Conservation (phyloP, 257 asterid genomes). For the Solanum dulcamara region DNA sequence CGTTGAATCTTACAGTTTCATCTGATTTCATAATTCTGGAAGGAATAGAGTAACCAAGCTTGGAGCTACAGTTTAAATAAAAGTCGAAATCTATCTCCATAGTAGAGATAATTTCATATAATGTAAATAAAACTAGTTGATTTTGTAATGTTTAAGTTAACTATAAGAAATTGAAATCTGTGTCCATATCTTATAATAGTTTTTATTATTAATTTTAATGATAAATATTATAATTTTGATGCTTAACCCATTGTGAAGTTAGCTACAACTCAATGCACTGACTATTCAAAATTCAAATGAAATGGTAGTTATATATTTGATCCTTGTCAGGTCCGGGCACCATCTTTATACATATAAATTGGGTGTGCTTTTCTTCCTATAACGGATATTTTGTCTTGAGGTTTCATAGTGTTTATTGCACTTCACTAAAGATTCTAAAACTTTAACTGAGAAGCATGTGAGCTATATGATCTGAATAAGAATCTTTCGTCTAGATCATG, state of each 20-base stretch:
- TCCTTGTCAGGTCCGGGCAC: not conserved
- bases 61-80: not conserved
- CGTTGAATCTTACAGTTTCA: not conserved
- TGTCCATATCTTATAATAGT: not conserved
- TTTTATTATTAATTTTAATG: not conserved
- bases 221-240: not conserved
- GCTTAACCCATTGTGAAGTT: not conserved
- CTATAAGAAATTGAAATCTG: not conserved
- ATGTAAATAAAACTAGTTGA: not conserved
- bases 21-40: not conserved
- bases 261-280: not conserved
- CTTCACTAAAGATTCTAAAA: not conserved
- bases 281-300: not conserved
- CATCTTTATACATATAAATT: not conserved
- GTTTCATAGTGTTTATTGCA: not conserved
- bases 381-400: not conserved
- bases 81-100: not conserved
- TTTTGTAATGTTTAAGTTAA: not conserved
- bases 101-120: not conserved
- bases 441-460: not conserved
- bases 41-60: not conserved
- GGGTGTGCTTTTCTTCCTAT: not conserved
- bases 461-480: not conserved
- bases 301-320: not conserved
- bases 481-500: not conserved